Conservation (phyloP, 2,329 filamentous ascomycete genomes). For the Sporothrix protearum region DNA sequence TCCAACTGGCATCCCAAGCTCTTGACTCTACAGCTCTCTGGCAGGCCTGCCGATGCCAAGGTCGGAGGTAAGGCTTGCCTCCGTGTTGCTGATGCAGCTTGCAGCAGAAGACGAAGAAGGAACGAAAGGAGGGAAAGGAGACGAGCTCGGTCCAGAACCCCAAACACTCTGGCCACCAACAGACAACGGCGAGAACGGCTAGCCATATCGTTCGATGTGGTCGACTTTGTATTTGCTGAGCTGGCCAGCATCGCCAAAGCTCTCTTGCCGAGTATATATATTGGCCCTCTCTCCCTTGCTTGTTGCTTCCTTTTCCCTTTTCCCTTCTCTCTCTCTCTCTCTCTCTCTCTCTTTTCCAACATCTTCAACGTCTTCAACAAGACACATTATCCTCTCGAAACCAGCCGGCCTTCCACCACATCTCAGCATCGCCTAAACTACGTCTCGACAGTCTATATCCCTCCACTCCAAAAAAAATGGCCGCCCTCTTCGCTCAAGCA, state of each 20-base stretch:
- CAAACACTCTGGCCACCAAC: neutral
- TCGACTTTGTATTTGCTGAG: neutral
- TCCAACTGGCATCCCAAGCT: too few relatives aligned
- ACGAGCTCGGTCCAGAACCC: neutral
- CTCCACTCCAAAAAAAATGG: slow-evolving; percentile 24
- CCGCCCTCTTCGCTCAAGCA: slow-evolving; percentile 38
- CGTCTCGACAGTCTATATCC: too few relatives aligned
- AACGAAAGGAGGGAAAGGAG: neutral
- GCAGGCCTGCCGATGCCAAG: neutral
- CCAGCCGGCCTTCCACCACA: neutral
- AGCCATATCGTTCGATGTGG: neutral
- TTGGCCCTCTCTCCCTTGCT: neutral
- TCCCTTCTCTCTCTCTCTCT: neutral
- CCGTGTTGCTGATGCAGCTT: neutral
- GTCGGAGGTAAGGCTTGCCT: neutral
- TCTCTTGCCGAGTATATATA: slow-evolving; percentile 11
- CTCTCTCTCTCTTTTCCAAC: neutral
- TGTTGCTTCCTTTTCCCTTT: neutral
- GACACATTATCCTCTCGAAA: neutral
- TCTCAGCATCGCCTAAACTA: neutral
- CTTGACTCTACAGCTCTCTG: neutral
- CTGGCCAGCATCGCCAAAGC: neutral
- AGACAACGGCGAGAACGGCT: neutral
- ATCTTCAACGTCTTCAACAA: neutral
- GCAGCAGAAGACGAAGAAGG: neutral